Conservation (phyloP, 2,329 filamentous ascomycete species). For the Sporothrix protearum region DNA sequence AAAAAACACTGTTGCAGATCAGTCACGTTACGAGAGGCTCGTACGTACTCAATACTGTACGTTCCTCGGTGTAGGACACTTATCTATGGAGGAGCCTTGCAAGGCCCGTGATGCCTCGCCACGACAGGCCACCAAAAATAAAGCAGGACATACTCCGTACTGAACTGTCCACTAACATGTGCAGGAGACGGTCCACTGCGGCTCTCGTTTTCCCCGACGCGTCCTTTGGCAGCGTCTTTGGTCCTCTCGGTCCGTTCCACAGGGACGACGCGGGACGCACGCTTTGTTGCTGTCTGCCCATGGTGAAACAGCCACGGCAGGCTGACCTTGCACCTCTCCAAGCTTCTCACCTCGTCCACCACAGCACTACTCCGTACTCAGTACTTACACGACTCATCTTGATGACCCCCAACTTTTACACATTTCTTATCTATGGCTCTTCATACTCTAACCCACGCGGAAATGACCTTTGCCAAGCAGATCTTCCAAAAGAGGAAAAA, state of each 20-base stretch:
- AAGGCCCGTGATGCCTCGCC: not conserved
- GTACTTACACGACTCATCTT: not conserved
- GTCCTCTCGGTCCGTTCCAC: not conserved
- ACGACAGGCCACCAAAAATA: not conserved
- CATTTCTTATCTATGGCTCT: not conserved
- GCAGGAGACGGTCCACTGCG: not conserved
- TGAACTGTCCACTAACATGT: no score
- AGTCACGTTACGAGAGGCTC: not conserved
- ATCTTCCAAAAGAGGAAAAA: not conserved
- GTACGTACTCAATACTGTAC: not conserved
- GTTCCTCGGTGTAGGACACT: not conserved
- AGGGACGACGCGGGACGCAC: not conserved
- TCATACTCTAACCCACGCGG: not conserved
- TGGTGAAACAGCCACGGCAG: conserved; percentile 9
- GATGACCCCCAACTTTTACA: not conserved
- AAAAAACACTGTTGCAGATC: not conserved
- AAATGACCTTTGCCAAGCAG: not conserved
- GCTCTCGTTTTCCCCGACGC: not conserved
- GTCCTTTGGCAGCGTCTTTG: not conserved
- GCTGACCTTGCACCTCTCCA: not conserved
- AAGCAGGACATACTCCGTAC: not conserved
- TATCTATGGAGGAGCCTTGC: not conserved
- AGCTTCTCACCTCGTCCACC: not conserved
- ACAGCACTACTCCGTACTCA: no score
- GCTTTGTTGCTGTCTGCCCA: not conserved